Conservation (phyloP, 306 rosid species). For the Betula pendula region DNA sequence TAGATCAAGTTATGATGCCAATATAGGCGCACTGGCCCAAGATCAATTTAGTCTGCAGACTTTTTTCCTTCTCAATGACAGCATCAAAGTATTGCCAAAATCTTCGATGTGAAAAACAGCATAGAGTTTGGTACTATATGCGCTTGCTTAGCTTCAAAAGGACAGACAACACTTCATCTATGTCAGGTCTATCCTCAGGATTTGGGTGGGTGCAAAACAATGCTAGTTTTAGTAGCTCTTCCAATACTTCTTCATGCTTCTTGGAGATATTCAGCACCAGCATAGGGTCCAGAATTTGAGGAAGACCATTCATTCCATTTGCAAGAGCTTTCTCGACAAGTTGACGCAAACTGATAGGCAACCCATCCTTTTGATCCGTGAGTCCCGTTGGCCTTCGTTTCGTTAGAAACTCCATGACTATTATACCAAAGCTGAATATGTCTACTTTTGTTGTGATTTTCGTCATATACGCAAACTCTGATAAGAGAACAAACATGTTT, state of each 20-base stretch:
- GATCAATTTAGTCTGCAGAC: not conserved
- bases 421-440: constrained; percentile 78
- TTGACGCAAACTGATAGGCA: constrained; percentile 55
- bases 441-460: constrained; percentile 74
- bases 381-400: constrained; percentile 69
- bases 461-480: constrained; percentile 83
- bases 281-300: constrained; percentile 55
- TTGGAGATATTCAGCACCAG: constrained; percentile 34
- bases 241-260: constrained; percentile 35
- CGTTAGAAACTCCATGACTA: constrained; percentile 78
- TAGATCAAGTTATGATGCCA: not conserved
- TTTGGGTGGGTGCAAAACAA: constrained; percentile 55
- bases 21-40: not conserved
- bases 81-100: not conserved
- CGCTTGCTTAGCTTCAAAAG: constrained; percentile 50
- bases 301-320: constrained; percentile 40
- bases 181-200: constrained; percentile 66
- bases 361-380: constrained; percentile 51
- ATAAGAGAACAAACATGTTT: constrained; percentile 24
- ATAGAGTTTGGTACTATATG: constrained; percentile 3
- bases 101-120: not conserved
- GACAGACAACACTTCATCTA: constrained; percentile 50
- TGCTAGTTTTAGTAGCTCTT: constrained; percentile 62
- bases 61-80: constrained; percentile 1
- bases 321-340: constrained; percentile 57